These are phyloP conservation scores for Xylaria sp. DNA, from an alignment of 2,329 filamentous ascomycete genomes.

Conservation along the genomic window DNA sequence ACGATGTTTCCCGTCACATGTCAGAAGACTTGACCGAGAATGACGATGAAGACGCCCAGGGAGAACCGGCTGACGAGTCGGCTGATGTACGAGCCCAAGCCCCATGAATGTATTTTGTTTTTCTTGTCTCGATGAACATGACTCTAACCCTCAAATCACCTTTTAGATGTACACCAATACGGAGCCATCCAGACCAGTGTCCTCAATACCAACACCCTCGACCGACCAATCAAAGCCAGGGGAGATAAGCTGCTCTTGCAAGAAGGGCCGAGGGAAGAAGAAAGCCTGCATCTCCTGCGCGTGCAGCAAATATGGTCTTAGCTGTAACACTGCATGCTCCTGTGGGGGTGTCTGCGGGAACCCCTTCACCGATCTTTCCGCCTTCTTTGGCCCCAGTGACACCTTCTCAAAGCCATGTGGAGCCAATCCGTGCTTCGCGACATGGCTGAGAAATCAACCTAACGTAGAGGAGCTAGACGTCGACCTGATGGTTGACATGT, in stretches of 20 bases:
- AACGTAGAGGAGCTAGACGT: slow-evolving; percentile 51
- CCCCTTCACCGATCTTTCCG: slow-evolving; percentile 49
- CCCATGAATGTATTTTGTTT: background rate
- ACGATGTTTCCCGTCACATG: slow-evolving; percentile 44
- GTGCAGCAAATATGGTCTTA: slow-evolving; percentile 50
- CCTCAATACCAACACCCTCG: slow-evolving; percentile 45
- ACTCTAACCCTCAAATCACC: slow-evolving; percentile 23
- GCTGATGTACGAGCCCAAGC: slow-evolving; percentile 44
- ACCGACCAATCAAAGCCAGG: slow-evolving; percentile 44
- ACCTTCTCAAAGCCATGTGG: slow-evolving; percentile 49
- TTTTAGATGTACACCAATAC: slow-evolving; percentile 45
- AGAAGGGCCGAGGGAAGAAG: slow-evolving; percentile 51
- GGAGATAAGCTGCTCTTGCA: slow-evolving; percentile 49
- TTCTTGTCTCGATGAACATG: background rate
- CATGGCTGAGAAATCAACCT: slow-evolving; percentile 51
- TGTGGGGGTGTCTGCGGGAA: slow-evolving; percentile 50
- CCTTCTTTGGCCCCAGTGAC: slow-evolving; percentile 48
- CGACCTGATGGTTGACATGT: slow-evolving; percentile 52
- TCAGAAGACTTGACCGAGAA: slow-evolving; percentile 44
- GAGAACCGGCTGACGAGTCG: slow-evolving; percentile 50
- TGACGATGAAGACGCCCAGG: slow-evolving; percentile 50
- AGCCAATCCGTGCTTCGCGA: slow-evolving; percentile 50
- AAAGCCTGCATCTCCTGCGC: slow-evolving; percentile 50
- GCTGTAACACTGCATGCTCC: slow-evolving; percentile 47
- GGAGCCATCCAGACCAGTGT: slow-evolving; percentile 40